Evolutionary conservation across 2,329 filamentous ascomycete species (phyloP).

Genomic region (Ophiostoma angusticollis): DNA sequence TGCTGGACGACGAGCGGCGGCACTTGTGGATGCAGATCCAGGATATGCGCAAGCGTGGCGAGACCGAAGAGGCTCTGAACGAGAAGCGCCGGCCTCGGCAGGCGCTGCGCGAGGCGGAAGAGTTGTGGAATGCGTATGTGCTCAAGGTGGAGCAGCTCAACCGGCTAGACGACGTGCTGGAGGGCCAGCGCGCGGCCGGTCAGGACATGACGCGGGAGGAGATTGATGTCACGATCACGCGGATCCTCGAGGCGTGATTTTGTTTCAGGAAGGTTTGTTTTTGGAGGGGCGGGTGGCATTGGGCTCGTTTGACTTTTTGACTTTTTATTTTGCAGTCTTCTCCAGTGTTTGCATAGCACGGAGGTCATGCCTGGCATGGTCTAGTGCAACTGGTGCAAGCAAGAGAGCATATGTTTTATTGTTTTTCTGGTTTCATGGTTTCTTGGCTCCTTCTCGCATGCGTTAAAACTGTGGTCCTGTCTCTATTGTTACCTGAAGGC

Average conservation of each 20-base stretch:
- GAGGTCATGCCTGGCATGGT: constrained; percentile 3
- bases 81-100: constrained; percentile 5
- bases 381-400: not conserved
- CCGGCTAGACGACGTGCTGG: constrained; percentile 70
- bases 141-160: constrained; percentile 16
- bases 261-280: not conserved
- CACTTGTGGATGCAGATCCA: constrained; percentile 63
- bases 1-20: constrained; percentile 63
- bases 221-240: constrained; percentile 50
- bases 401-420: not conserved
- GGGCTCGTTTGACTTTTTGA: not conserved
- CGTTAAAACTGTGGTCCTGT: not conserved
- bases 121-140: constrained; percentile 14
- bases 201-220: constrained; percentile 50
- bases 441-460: not conserved
- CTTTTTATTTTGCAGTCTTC: not conserved
- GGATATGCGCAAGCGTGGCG: constrained; percentile 26
- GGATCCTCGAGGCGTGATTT: constrained; percentile 24
- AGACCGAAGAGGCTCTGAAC: constrained; percentile 6
- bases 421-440: not conserved
- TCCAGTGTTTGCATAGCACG: constrained; percentile 5
- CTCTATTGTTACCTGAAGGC: not conserved
- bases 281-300: too few species aligned
- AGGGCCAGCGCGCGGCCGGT: constrained; percentile 58
- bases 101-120: constrained; percentile 12